These are phyloP conservation scores for Citrus reticulata DNA, from an alignment of 345 rosid genomes.

Conservation along the genomic window DNA sequence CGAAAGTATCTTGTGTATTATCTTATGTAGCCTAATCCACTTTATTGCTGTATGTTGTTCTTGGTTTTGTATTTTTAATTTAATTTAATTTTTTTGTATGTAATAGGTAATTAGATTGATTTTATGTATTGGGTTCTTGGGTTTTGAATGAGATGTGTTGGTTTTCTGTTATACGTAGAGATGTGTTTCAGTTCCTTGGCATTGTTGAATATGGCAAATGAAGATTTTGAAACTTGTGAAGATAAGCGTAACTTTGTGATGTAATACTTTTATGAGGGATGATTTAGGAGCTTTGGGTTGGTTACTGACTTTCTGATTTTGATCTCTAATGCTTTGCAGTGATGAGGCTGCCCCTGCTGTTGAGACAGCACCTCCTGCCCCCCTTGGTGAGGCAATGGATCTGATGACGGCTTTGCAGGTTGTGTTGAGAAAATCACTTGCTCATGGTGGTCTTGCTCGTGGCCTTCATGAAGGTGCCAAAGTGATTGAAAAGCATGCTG, in stretches of 20 bases:
- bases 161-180: neutral
- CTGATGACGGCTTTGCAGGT: conserved; percentile 67
- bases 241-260: neutral
- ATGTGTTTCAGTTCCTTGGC: neutral
- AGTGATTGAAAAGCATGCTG: conserved; percentile 72
- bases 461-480: conserved; percentile 83
- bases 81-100: too few relatives aligned
- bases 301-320: neutral
- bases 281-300: neutral
- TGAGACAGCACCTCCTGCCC: conserved; percentile 32
- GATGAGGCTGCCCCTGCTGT: conserved; percentile 57
- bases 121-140: neutral
- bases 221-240: neutral
- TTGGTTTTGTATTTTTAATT: neutral
- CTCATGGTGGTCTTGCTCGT: conserved; percentile 69
- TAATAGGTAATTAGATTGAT: neutral
- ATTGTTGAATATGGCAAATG: too few relatives aligned
- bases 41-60: neutral
- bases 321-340: conserved; percentile 27
- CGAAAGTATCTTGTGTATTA: neutral
- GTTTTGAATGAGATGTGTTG: neutral
- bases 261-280: neutral
- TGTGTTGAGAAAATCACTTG: conserved; percentile 72
- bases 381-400: conserved; percentile 73
- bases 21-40: neutral